Percentiles rank a stretch among this genome's conserved stretches.
Conservation (phyloP, 2,329 filamentous ascomycete species). For the Gliomastix tumulicola region DNA sequence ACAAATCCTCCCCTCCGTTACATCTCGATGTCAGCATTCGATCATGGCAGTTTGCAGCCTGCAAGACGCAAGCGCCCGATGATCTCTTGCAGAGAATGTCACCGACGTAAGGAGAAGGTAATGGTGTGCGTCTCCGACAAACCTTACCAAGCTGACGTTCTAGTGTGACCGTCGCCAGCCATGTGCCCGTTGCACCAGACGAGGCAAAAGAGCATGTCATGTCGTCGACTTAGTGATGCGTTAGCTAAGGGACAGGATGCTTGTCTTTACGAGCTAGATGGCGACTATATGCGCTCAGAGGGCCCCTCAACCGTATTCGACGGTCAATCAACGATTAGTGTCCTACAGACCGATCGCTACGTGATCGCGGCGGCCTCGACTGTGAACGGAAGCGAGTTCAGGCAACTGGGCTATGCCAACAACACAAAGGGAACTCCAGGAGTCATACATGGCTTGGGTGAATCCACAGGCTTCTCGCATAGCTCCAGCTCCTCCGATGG, state of each 20-base stretch:
- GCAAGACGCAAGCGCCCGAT: slow-evolving; percentile 4
- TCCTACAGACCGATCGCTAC: neutral
- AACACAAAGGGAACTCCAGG: neutral
- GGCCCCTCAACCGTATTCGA: neutral
- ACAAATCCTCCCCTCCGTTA: too few relatives aligned
- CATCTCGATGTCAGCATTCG: too few relatives aligned
- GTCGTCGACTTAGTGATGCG: neutral
- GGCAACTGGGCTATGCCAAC: neutral
- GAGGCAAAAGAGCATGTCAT: slow-evolving; percentile 2
- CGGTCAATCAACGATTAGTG: neutral
- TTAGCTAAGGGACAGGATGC: slow-evolving; percentile 1
- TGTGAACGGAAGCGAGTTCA: neutral
- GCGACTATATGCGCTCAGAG: neutral
- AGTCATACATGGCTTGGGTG: neutral
- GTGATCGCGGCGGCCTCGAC: neutral
- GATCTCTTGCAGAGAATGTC: slow-evolving; percentile 6
- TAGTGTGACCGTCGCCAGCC: slow-evolving; percentile 8
- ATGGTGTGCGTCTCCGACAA: neutral
- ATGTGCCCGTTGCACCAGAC: slow-evolving; percentile 3
- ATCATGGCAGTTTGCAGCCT: neutral
- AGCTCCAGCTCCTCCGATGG: neutral
- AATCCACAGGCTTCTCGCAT: neutral
- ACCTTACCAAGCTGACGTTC: neutral
- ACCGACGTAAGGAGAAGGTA: slow-evolving; percentile 7
- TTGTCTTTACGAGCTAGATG: slow-evolving; percentile 3